phyloP scores from a whole-genome alignment of 805 yeast species.

The Debaryomyces prosopidis region DNA sequence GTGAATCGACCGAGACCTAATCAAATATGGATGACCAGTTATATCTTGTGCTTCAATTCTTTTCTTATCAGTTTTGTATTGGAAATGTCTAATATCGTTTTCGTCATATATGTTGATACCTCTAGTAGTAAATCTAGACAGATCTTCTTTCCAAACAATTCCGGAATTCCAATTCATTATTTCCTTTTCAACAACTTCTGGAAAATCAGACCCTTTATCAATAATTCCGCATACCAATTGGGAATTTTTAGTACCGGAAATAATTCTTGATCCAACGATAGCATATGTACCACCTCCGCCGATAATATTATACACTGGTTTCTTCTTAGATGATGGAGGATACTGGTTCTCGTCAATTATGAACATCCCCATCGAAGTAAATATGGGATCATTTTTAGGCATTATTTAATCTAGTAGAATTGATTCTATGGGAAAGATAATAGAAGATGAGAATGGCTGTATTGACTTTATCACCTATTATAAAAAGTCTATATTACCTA shows the following conservation, averaged over 20 bases:
- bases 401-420: neutral
- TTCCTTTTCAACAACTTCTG: conserved; percentile 42
- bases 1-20: conserved; percentile 54
- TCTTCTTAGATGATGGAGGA: conserved; percentile 34
- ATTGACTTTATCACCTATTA: no score
- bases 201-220: conserved; percentile 82
- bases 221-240: conserved; percentile 62
- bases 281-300: conserved; percentile 95
- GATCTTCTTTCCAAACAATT: conserved; percentile 52
- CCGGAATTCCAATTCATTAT: conserved; percentile 66
- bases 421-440: no score
- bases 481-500: no score
- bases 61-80: conserved; percentile 60
- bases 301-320: conserved; percentile 49
- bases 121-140: conserved; percentile 63
- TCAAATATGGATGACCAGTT: conserved; percentile 32
- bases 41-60: conserved; percentile 62
- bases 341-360: conserved; percentile 84
- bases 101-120: conserved; percentile 78
- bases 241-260: conserved; percentile 38
- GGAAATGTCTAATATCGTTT: conserved; percentile 56
- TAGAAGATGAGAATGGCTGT: no score
- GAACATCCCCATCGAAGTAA: conserved; percentile 83
- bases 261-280: conserved; percentile 68
- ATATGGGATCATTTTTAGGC: conserved; percentile 17